Conservation (phyloP, 345 rosid species). For the Linum tenue region DNA sequence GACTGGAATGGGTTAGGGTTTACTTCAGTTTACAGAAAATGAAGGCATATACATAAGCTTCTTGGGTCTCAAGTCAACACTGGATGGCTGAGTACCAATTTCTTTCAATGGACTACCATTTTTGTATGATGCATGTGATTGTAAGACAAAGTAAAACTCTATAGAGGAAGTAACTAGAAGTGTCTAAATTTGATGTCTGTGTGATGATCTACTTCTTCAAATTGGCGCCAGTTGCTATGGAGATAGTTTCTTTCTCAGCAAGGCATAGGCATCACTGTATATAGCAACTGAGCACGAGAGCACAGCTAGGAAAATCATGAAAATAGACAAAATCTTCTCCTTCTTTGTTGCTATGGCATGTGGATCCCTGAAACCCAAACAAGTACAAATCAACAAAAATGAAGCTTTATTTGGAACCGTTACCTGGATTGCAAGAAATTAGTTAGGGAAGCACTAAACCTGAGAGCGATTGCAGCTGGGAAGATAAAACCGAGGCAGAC, state of each 20-base stretch:
- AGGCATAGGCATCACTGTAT: conserved; percentile 13
- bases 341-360: conserved; percentile 15
- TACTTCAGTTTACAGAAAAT: too few relatives aligned
- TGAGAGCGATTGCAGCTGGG: conserved; percentile 19
- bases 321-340: conserved; percentile 8
- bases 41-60: too few relatives aligned
- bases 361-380: conserved; percentile 14
- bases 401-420: neutral
- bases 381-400: neutral
- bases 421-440: neutral
- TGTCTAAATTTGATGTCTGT: too few relatives aligned
- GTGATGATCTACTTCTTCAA: too few relatives aligned
- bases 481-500: conserved; percentile 19
- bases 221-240: neutral
- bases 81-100: too few relatives aligned
- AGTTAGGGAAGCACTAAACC: neutral
- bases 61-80: too few relatives aligned
- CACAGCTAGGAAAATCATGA: conserved; percentile 20
- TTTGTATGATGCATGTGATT: too few relatives aligned
- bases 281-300: conserved; percentile 15
- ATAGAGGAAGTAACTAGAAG: too few relatives aligned
- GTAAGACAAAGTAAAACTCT: too few relatives aligned
- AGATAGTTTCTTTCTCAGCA: conserved; percentile 11
- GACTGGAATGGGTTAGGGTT: too few relatives aligned
- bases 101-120: too few relatives aligned